These are phyloP conservation scores for Glycine tomentella DNA, from an alignment of 306 rosid species.

Conservation along the genomic window DNA sequence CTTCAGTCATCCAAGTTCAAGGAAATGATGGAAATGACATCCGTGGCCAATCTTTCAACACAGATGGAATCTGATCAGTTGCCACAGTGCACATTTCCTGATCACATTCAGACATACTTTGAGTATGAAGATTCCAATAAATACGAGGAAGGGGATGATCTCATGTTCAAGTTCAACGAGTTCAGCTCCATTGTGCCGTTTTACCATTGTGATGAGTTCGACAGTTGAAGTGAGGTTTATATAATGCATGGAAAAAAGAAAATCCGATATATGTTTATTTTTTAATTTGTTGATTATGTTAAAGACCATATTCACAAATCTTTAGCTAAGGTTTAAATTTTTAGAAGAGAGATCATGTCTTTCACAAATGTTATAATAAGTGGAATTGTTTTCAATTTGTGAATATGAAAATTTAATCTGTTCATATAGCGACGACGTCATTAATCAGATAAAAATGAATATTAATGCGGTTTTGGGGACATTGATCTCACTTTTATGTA, in stretches of 20 bases:
- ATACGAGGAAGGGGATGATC: conserved; percentile 60
- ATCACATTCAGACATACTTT: conserved; percentile 85
- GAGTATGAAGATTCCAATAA: conserved; percentile 65
- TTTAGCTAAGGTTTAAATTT: neutral
- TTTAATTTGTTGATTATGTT: conserved; percentile 1
- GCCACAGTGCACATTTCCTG: conserved; percentile 62
- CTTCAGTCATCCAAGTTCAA: conserved; percentile 79
- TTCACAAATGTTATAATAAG: conserved; percentile 14
- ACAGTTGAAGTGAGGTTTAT: conserved; percentile 30
- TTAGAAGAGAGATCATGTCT: neutral
- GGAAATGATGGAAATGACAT: conserved; percentile 77
- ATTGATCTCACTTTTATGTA: too few species aligned
- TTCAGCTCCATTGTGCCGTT: conserved; percentile 58
- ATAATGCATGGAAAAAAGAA: neutral
- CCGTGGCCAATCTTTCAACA: conserved; percentile 40
- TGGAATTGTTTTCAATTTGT: too few species aligned
- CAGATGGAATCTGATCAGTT: conserved; percentile 44
- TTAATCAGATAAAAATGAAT: too few species aligned
- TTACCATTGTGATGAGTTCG: conserved; percentile 62
- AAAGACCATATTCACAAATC: neutral
- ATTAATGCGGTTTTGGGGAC: too few species aligned
- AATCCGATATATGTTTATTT: conserved; percentile 18
- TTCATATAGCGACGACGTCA: too few species aligned
- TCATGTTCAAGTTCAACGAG: conserved; percentile 64
- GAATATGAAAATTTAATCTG: too few species aligned